A percentile compares a stretch with the other conserved stretches of the same genome.
These are phyloP conservation scores for Rhizopogon vinicolor DNA, from an alignment of 768 basidiomycete genomes.

Conservation along the genomic window DNA sequence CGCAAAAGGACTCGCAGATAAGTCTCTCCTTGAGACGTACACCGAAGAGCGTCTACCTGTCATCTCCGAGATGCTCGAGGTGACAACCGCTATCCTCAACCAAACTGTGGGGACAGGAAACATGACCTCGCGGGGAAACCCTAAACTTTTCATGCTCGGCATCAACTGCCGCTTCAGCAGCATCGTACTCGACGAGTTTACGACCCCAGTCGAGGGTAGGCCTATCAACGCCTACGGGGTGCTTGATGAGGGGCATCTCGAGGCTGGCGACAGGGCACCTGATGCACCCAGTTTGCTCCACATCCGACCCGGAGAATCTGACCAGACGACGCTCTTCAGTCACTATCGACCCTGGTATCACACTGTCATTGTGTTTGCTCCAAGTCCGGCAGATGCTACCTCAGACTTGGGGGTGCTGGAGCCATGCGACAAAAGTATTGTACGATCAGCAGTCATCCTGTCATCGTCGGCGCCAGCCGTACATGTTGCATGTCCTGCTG, in stretches of 20 bases:
- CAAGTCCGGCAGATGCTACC: conserved; percentile 5
- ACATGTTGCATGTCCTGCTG: neutral
- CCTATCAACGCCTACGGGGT: conserved; percentile 10
- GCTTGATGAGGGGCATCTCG: conserved; percentile 21
- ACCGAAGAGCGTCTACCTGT: conserved; percentile 22
- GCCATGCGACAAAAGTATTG: neutral
- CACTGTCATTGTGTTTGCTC: conserved; percentile 25
- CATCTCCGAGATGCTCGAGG: conserved; percentile 3
- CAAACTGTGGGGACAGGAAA: conserved; percentile 27
- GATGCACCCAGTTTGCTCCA: conserved; percentile 32
- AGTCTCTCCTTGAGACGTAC: conserved; percentile 19
- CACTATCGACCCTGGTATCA: conserved; percentile 19
- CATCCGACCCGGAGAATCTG: conserved; percentile 8
- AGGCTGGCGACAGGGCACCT: conserved; percentile 42
- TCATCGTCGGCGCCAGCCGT: neutral
- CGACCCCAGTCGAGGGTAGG: neutral
- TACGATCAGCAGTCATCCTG: conserved; percentile 12
- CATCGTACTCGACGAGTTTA: conserved; percentile 32
- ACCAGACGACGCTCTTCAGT: conserved; percentile 15
- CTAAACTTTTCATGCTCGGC: conserved; percentile 21
- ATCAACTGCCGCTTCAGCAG: conserved; percentile 33
- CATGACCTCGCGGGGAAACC: conserved; percentile 33
- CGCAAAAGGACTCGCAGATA: conserved; percentile 13
- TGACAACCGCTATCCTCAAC: conserved; percentile 12
- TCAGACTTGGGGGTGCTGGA: conserved; percentile 4